Evolutionary conservation across 78 protist species (phyloP).

Genomic region (Dictyostelium intermedium): DNA sequence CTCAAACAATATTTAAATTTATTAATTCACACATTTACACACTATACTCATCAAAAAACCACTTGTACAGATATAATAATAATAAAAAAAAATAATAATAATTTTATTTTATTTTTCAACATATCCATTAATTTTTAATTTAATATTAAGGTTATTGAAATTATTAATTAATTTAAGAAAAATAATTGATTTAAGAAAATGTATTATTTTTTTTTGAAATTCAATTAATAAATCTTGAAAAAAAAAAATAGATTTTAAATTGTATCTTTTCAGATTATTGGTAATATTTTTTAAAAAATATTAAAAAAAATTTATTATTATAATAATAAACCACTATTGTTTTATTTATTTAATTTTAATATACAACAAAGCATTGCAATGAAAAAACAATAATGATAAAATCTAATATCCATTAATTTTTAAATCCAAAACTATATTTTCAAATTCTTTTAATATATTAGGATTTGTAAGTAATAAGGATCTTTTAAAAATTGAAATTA

Average conservation of each 20-base stretch:
- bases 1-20: too few species aligned
- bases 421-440: neutral
- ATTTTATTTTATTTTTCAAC: neutral
- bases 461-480: neutral
- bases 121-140: slow-evolving; percentile 17
- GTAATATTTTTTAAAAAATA: too few species aligned
- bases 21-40: neutral
- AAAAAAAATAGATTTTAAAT: too few species aligned
- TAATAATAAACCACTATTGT: too few species aligned
- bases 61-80: neutral
- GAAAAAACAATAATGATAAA: too few species aligned
- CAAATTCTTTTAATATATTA: neutral
- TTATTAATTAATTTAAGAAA: too few species aligned
- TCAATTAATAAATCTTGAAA: too few species aligned
- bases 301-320: too few species aligned
- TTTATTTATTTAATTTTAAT: neutral
- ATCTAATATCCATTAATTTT: slow-evolving; percentile 8
- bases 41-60: neutral
- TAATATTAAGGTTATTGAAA: too few species aligned
- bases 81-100: neutral
- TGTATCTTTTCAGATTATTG: too few species aligned
- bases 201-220: too few species aligned
- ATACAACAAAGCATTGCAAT: neutral
- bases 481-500: neutral
- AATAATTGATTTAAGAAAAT: too few species aligned